phyloP scores from a whole-genome alignment of 768 basidiomycete genomes.

The Strobilomyces confusus region DNA sequence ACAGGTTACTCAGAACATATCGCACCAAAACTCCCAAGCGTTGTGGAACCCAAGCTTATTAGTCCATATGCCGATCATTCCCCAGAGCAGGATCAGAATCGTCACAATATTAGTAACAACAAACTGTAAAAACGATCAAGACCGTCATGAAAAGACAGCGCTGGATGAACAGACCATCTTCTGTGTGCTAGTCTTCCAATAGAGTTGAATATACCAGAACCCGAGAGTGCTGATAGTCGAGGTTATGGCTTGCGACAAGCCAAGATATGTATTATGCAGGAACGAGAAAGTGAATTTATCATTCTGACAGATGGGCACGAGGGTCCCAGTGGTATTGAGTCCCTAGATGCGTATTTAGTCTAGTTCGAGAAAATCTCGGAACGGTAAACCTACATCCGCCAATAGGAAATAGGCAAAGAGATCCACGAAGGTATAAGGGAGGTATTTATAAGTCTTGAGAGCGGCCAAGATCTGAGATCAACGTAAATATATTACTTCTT shows the following conservation, averaged over 20 bases:
- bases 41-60: constrained; percentile 75
- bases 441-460: constrained; percentile 66
- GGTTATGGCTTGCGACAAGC: constrained; percentile 70
- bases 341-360: constrained; percentile 42
- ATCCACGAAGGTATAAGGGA: constrained; percentile 82
- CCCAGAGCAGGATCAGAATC: constrained; percentile 78
- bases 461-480: constrained; percentile 67
- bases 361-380: background rate
- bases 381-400: constrained; percentile 52
- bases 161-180: constrained; percentile 52
- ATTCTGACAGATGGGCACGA: constrained; percentile 75
- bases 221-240: constrained; percentile 69
- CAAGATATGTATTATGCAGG: constrained; percentile 75
- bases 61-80: constrained; percentile 85
- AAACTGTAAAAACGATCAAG: constrained; percentile 44
- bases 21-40: constrained; percentile 82
- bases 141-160: background rate
- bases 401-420: constrained; percentile 75
- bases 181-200: constrained; percentile 78
- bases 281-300: constrained; percentile 80
- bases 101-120: constrained; percentile 73
- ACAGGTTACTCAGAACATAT: background rate
- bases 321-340: constrained; percentile 72
- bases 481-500: background rate
- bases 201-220: constrained; percentile 80